Evolutionary conservation across 2,329 filamentous ascomycete genomes (phyloP).

Genomic region (Penicillium freii): DNA sequence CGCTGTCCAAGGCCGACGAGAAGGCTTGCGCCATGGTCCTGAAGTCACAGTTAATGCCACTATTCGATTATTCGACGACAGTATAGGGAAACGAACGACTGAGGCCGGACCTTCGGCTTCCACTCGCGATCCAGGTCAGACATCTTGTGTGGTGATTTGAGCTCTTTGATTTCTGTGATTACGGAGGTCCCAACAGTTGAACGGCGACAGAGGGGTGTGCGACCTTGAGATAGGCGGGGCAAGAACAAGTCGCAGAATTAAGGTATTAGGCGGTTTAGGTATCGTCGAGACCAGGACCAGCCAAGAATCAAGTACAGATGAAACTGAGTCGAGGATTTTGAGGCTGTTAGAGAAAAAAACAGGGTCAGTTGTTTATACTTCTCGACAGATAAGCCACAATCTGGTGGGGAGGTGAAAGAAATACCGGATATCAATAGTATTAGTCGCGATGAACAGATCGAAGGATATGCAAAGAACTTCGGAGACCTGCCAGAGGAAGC

Average conservation of each 20-base stretch:
- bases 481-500: slow-evolving; percentile 1
- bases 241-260: slow-evolving; percentile 10
- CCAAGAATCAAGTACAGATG: slow-evolving; percentile 23
- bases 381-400: slow-evolving; percentile 6
- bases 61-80: slow-evolving; percentile 7
- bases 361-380: slow-evolving; percentile 3
- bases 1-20: slow-evolving; percentile 78
- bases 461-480: slow-evolving; percentile 4
- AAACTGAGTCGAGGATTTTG: background rate
- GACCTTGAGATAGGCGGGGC: slow-evolving; percentile 8
- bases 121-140: slow-evolving; percentile 72
- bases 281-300: slow-evolving; percentile 31
- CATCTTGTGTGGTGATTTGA: slow-evolving; percentile 26
- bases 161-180: background rate
- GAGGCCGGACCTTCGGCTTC: slow-evolving; percentile 76
- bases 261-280: slow-evolving; percentile 8
- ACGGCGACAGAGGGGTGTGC: slow-evolving; percentile 8
- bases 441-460: background rate
- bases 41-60: slow-evolving; percentile 28
- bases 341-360: background rate
- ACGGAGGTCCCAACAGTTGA: background rate
- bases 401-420: background rate
- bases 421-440: slow-evolving; percentile 3
- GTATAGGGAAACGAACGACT: slow-evolving; percentile 65
- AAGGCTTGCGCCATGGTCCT: slow-evolving; percentile 88